A percentile compares a stretch with the other conserved stretches of the same genome.
These are phyloP conservation scores for Naganishia sp. DNA, from an alignment of 1,284 basidiomycete genomes.

Conservation along the genomic window DNA sequence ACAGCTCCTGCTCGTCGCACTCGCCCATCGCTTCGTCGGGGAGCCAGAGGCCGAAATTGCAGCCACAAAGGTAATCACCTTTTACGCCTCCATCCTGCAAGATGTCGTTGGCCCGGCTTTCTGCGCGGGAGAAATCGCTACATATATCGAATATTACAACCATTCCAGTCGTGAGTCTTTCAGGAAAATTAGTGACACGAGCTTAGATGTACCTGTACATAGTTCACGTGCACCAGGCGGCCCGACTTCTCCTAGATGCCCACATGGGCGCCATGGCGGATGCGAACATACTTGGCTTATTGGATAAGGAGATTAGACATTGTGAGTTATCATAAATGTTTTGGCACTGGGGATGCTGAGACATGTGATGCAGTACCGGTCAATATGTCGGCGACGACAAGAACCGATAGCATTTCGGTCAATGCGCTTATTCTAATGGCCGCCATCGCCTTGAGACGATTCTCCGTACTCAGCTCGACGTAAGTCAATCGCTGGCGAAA, in stretches of 20 bases:
- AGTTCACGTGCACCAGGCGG: slow-evolving; percentile 73
- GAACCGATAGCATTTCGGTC: slow-evolving; percentile 62
- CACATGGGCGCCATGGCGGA: slow-evolving; percentile 67
- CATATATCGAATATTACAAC: slow-evolving; percentile 73
- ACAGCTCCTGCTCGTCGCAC: slow-evolving; percentile 65
- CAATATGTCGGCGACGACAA: slow-evolving; percentile 61
- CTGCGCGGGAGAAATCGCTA: slow-evolving; percentile 67
- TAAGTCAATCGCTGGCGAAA: slow-evolving; percentile 46
- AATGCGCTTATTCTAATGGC: slow-evolving; percentile 78
- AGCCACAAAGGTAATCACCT: slow-evolving; percentile 70
- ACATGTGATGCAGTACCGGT: slow-evolving; percentile 64
- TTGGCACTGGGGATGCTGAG: not conserved
- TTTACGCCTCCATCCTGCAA: slow-evolving; percentile 70
- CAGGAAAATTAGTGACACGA: not conserved
- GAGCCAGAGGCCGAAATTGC: slow-evolving; percentile 68
- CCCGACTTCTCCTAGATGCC: slow-evolving; percentile 73
- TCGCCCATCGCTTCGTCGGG: slow-evolving; percentile 69
- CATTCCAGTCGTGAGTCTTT: slow-evolving; percentile 64
- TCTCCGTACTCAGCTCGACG: slow-evolving; percentile 72
- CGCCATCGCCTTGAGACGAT: slow-evolving; percentile 77
- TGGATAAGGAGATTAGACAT: slow-evolving; percentile 69
- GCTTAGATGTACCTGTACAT: not conserved
- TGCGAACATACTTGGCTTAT: slow-evolving; percentile 63
- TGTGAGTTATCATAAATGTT: slow-evolving; percentile 56
- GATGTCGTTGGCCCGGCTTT: slow-evolving; percentile 63